Base-by-base conservation (phyloP, 441 rosid species). In the Sinapis alba region DNA sequence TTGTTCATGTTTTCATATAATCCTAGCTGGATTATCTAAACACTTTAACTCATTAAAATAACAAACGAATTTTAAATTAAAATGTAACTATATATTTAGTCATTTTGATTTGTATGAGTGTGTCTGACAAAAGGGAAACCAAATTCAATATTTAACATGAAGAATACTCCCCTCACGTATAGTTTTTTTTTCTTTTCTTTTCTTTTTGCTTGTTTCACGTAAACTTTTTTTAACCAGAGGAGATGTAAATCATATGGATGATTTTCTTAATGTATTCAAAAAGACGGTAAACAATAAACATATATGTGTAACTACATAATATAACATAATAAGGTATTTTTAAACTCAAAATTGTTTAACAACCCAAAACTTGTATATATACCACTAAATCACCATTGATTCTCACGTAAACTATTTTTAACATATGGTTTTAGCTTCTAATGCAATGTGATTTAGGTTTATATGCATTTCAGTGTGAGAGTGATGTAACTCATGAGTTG, bases 61-160 rank as follows among this genome's bases (percentile, higher is more conserved):
- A 57, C 36, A 76, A 62, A 53, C 19, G 56, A 41, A 43, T 12
- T 59, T 59, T 61, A 41, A 54, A 24, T 38, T 59, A 36, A 28
- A 65, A 20, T 51, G 69, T 38, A 54, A 27, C 20, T 26, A 19
- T 27, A 65, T 45, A 38, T 62, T 69, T 64, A 58, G 61, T 24
- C 67, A 47, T 30, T 57, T 50, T 64, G 34, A 50, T 70, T 18
- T 58, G 34, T 70, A 56, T 62, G 19, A 27, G 70, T 28, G 57
- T 65, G 77, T 77, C 73, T 61, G 69, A 50, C 21, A 50, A 72
- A 77, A 66, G 77, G 51, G 64, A 77, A 65, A 66, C 69, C 36
- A 66, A 38, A 36, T 36, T 66, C 51, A 77, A 60, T 53, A 65
- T 1, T 11, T 30, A 15, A 51, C 21, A 50, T 19, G 23, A 34